A percentile compares a stretch with the other conserved stretches of the same genome.
Conservation (phyloP, 768 basidiomycete species). For the Cyclocybe aegerita region DNA sequence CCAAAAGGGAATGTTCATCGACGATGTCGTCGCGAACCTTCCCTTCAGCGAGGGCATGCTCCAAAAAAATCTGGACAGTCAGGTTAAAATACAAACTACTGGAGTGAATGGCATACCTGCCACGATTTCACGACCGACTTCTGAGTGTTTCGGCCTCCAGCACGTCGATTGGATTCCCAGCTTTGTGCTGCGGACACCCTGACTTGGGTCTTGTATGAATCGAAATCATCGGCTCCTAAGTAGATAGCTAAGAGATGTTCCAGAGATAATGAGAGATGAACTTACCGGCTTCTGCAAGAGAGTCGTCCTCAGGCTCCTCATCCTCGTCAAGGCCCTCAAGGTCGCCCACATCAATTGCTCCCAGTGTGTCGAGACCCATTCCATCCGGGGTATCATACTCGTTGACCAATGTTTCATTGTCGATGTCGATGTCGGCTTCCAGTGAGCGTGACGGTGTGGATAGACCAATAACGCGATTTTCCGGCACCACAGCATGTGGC, state of each 20-base stretch:
- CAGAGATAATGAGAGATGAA: too few relatives aligned
- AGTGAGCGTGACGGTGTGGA: too few relatives aligned
- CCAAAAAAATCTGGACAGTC: background rate
- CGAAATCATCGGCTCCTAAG: too few relatives aligned
- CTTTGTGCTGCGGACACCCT: conserved; percentile 6
- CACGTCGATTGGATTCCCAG: conserved; percentile 9
- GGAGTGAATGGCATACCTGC: conserved; percentile 5
- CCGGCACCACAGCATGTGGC: too few relatives aligned
- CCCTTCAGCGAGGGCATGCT: background rate
- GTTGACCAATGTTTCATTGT: background rate
- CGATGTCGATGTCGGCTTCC: too few relatives aligned
- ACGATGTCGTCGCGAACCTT: conserved; percentile 15
- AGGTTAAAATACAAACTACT: too few relatives aligned
- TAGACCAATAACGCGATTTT: too few relatives aligned
- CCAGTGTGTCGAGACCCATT: conserved; percentile 1
- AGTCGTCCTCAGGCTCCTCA: background rate
- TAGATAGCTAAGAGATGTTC: too few relatives aligned
- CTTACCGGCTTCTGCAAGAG: too few relatives aligned
- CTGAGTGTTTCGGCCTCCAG: conserved; percentile 12
- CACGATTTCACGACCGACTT: conserved; percentile 6
- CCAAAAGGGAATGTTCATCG: conserved; percentile 17
- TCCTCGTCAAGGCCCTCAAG: conserved; percentile 5
- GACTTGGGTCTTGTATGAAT: background rate
- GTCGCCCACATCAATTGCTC: background rate
- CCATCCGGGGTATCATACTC: background rate